Conservation (phyloP, 2,329 filamentous ascomycete genomes). For the Venturia oleaginea region DNA sequence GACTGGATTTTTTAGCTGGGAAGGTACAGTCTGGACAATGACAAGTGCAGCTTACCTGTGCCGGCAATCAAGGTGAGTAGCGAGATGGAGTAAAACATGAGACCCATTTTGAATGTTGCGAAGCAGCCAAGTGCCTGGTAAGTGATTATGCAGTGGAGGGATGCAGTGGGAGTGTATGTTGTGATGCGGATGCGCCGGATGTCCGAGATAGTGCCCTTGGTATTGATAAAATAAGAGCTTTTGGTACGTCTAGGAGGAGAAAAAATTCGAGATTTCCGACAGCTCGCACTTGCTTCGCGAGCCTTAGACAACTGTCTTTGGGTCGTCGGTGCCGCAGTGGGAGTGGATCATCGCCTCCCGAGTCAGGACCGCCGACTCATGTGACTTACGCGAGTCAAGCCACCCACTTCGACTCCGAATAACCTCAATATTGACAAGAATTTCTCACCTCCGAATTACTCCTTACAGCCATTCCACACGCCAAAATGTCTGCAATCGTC, state of each 20-base stretch:
- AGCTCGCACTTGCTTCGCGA: not conserved
- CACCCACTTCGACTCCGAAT: not conserved
- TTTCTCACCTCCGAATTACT: not conserved
- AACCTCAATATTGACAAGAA: not conserved
- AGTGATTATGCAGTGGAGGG: not conserved
- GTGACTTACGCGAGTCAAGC: not conserved
- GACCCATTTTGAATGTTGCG: conserved; percentile 17
- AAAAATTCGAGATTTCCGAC: not conserved
- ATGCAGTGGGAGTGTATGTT: conserved; percentile 18
- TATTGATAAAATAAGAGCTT: not conserved
- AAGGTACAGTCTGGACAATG: conserved; percentile 16
- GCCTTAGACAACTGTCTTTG: not conserved
- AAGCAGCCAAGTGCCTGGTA: not conserved
- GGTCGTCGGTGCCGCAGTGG: too few species aligned
- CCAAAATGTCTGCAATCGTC: conserved; percentile 54
- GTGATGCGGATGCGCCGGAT: not conserved
- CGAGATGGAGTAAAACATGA: conserved; percentile 57
- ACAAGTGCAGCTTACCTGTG: conserved; percentile 46
- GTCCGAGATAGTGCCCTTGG: not conserved
- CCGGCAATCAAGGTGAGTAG: conserved; percentile 62
- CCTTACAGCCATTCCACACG: conserved; percentile 41
- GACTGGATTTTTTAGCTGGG: conserved; percentile 11
- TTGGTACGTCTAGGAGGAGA: not conserved
- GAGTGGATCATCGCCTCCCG: not conserved
- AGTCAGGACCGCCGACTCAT: not conserved